Percentiles rank a stretch among this genome's conserved stretches.
These are phyloP conservation scores for Pseudonitzschia multistriata DNA, from an alignment of 108 stramenopile genomes.

Conservation along the genomic window DNA sequence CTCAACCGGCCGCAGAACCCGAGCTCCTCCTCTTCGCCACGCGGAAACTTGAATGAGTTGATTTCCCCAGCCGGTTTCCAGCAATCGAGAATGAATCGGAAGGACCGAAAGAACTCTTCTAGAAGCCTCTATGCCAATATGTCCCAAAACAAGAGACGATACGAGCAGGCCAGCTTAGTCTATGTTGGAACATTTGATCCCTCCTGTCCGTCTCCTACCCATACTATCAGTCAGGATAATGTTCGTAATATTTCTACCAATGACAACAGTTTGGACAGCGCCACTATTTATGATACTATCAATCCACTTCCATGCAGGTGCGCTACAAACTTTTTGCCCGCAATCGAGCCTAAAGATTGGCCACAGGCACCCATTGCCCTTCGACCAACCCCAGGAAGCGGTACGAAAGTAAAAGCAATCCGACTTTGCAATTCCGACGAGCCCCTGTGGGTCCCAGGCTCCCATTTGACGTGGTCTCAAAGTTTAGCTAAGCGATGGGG, in stretches of 20 bases:
- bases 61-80: constrained; percentile 34
- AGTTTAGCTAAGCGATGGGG: constrained; percentile 29
- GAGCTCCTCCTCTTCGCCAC: not conserved
- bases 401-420: constrained; percentile 53
- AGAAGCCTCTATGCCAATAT: constrained; percentile 4
- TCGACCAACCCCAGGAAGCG: constrained; percentile 56
- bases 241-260: not conserved
- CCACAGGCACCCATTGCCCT: constrained; percentile 61
- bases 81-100: constrained; percentile 30
- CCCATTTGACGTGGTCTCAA: constrained; percentile 28
- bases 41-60: constrained; percentile 2
- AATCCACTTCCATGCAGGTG: constrained; percentile 27
- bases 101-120: constrained; percentile 9
- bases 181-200: constrained; percentile 47
- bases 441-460: constrained; percentile 39
- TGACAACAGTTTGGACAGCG: not conserved
- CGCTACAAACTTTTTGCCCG: constrained; percentile 7
- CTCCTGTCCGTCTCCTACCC: not conserved
- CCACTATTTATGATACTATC: not conserved
- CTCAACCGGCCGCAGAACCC: not conserved
- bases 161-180: constrained; percentile 37
- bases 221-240: not conserved
- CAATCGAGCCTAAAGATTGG: constrained; percentile 43
- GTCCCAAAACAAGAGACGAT: constrained; percentile 22
- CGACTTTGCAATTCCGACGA: constrained; percentile 44